Conservation (phyloP, 192 early-diverging fungal species). For the Jimgerdemannia flammicorona region DNA sequence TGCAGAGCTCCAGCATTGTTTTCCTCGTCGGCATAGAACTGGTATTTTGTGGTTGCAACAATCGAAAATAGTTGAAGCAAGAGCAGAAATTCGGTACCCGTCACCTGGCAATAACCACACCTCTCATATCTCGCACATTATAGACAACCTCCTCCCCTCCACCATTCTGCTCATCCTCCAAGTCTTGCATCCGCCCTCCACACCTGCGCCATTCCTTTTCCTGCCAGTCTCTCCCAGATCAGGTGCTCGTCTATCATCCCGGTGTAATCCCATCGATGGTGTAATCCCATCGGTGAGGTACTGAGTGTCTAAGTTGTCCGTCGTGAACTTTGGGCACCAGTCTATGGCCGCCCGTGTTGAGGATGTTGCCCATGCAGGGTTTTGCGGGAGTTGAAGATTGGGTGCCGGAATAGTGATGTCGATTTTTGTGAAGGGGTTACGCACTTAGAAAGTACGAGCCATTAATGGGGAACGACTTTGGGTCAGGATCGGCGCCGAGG, state of each 20-base stretch:
- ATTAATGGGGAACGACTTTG: not conserved
- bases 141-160: not conserved
- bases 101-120: too few species aligned
- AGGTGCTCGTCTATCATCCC: slow-evolving; percentile 16
- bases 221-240: slow-evolving; percentile 12
- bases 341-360: slow-evolving; percentile 33
- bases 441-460: too few species aligned
- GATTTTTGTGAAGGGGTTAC: not conserved
- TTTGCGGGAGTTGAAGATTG: not conserved
- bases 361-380: slow-evolving; percentile 10
- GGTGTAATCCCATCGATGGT: slow-evolving; percentile 26
- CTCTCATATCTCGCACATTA: not conserved
- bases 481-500: not conserved
- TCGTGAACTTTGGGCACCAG: slow-evolving; percentile 24
- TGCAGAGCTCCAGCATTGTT: slow-evolving; percentile 30
- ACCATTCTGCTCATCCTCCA: not conserved
- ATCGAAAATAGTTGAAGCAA: too few species aligned
- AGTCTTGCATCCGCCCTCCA: not conserved
- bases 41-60: too few species aligned
- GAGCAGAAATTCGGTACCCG: too few species aligned
- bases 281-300: slow-evolving; percentile 35
- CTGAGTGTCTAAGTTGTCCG: slow-evolving; percentile 16
- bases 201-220: slow-evolving; percentile 27
- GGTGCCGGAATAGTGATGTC: not conserved
- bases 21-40: not conserved